Evolutionary conservation across 495 filamentous ascomycete genomes (phyloP).

Genomic region (Lasiosphaeris hirsuta): DNA sequence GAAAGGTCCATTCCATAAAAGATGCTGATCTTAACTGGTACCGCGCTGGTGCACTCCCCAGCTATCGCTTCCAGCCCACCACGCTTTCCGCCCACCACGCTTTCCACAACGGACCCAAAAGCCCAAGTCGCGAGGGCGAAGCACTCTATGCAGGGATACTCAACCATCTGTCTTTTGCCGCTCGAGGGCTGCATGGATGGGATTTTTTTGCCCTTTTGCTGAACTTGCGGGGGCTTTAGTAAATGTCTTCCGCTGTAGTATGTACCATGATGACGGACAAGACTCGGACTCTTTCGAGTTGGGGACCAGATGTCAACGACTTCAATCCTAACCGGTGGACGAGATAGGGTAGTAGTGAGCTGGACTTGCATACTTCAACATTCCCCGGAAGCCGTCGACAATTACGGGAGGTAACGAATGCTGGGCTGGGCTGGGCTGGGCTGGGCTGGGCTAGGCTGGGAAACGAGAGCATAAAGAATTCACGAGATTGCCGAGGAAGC

Average conservation of each 20-base stretch:
- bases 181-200: constrained; percentile 38
- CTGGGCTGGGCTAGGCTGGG: no score
- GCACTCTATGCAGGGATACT: constrained; percentile 37
- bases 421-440: no score
- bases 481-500: no score
- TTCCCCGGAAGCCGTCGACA: no score
- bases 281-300: no score
- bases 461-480: no score
- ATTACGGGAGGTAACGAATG: no score
- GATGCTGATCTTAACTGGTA: constrained; percentile 25
- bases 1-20: no score
- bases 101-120: constrained; percentile 40
- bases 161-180: constrained; percentile 41
- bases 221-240: constrained; percentile 35
- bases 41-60: constrained; percentile 34
- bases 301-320: constrained; percentile 1
- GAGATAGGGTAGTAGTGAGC: not conserved
- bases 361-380: no score
- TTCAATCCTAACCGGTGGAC: not conserved
- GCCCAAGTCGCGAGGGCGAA: constrained; percentile 32
- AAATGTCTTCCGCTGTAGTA: constrained; percentile 24
- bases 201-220: constrained; percentile 32
- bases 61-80: constrained; percentile 40
- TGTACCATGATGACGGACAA: constrained; percentile 1
- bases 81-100: no score